Base-by-base conservation (phyloP, 2,329 filamentous ascomycete species). In the Escovopsis weberi region DNA sequence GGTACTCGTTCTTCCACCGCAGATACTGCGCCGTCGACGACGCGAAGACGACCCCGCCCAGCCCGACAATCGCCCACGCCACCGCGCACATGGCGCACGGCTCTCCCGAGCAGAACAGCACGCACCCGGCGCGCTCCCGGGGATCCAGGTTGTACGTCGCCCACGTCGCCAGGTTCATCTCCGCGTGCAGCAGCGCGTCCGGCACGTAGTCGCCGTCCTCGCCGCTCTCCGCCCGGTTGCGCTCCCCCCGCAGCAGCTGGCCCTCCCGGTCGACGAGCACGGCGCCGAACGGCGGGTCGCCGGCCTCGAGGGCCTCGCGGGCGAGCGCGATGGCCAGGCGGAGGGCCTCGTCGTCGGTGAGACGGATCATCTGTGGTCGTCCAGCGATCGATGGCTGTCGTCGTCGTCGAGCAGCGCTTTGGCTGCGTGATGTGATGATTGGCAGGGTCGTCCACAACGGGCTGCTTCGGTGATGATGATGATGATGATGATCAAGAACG, bases 51-150 rank as follows among this genome's bases (percentile, higher is more conserved):
- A 63, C 61, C 30, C 53, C 53, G 1, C 60, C 60, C 12, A 63
- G 47, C 0, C 60, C 60, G 4, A 52, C 55, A 45, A 55, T 60
- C 1, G 55, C 60, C 33, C 63, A 60, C 1, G 58, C 58, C 1
- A 58, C 53, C 4, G 60, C 51, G 36, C 60, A 63, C 60, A 63
- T 63, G 38, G 57, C 46, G 47, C 60, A 63, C 44, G 62, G 60
- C 47, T 63, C 60, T 1, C 60, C 60, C 1, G 59, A 59, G 4
- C 60, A 63, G 41, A 63, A 63, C 2, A 63, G 53, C 2, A 54
- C 58, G 0, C 56, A 50, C 5, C 41, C 45, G 19, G 69, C 64
- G 15, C 70, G 64, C 42, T 68, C 52, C 7, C 53, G 55, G 7
- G 62, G 58, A 4, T 53, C 50, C 5, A 58, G 50, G 33, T 62